These are phyloP conservation scores for Coleophoma eucalyptorum DNA, from an alignment of 2,329 filamentous ascomycete genomes.

Conservation along the genomic window DNA sequence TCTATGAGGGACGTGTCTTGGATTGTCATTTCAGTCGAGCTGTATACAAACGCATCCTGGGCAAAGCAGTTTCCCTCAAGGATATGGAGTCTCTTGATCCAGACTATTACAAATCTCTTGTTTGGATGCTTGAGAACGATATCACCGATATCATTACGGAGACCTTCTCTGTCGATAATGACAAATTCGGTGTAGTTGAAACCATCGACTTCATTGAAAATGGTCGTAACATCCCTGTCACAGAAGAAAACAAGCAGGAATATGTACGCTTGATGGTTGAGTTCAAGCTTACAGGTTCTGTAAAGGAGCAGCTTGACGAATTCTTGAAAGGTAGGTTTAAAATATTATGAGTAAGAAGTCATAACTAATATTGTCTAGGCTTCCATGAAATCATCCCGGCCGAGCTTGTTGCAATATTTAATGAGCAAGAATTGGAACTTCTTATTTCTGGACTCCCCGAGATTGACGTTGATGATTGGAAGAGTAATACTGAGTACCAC, in stretches of 20 bases:
- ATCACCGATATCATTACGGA: constrained; percentile 98
- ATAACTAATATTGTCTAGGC: constrained; percentile 44
- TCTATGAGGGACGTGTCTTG: constrained; percentile 92
- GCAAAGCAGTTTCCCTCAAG: constrained; percentile 93
- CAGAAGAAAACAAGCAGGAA: constrained; percentile 97
- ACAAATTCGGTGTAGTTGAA: constrained; percentile 87
- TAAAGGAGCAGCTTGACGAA: constrained; percentile 89
- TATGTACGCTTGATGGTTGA: constrained; percentile 94
- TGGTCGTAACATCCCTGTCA: constrained; percentile 88
- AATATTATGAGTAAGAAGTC: not conserved
- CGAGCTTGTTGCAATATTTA: constrained; percentile 94
- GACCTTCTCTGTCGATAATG: constrained; percentile 90
- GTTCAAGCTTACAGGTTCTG: constrained; percentile 86
- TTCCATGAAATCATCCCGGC: constrained; percentile 98
- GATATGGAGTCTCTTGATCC: constrained; percentile 99
- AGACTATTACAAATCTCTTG: constrained; percentile 97
- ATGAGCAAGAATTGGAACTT: constrained; percentile 94
- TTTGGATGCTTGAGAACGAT: constrained; percentile 98
- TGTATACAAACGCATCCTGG: constrained; percentile 95
- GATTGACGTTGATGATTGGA: constrained; percentile 98
- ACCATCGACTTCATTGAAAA: constrained; percentile 83
- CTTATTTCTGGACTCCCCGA: constrained; percentile 96
- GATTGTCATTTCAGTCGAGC: constrained; percentile 99
- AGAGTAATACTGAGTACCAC: constrained; percentile 97
- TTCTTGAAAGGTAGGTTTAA: constrained; percentile 71